Base-by-base conservation (phyloP, 2,329 filamentous ascomycete genomes). In the Teratosphaeria destructans region DNA sequence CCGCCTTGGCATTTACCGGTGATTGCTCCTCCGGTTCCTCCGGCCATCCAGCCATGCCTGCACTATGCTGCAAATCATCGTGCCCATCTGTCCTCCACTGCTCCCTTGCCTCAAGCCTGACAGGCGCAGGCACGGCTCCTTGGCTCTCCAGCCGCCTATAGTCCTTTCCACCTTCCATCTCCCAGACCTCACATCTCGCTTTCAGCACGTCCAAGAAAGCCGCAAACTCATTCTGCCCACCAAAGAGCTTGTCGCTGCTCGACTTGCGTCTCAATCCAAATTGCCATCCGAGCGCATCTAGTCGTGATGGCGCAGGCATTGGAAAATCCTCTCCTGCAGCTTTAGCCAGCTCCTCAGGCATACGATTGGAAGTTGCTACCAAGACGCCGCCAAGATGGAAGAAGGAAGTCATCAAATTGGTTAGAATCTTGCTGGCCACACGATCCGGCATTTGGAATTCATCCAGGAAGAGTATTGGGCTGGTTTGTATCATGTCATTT, bases 361-460 rank as follows among this genome's bases (percentile, higher is more conserved):
- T 88, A 7, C 89, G 83, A 70, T 94, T 94, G 4, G 87, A 90
- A 0, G 88, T 91, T 0, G 88, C 89, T 43, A 94, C 80, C 16
- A 94, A 76, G 0, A 94, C 89, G 7, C 89, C 89, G 0, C 89
- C 89, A 3, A 93, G 79, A 63, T 92, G 88, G 69, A 93, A 93
- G 74, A 93, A 93, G 1, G 82, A 81, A 6, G 88, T 89, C 71
- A 94, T 86, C 1, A 94, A 78, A 66, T 88, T 88, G 61, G 86
- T 89, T 62, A 94, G 76, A 54, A 93, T 89, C 72, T 92, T 93
- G 66, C 85, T 88, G 2, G 88, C 83, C 1, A 86, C 87, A 64
- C 87, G 81, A 72, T 93, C 89, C 0, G 89, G 89, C 43, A 94
- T 80, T 69, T 94, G 89, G 63, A 94, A 93, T 70, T 94, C 89